Evolutionary conservation across 116 monocot species (phyloP).

Genomic region (Dioscorea cayenensis): DNA sequence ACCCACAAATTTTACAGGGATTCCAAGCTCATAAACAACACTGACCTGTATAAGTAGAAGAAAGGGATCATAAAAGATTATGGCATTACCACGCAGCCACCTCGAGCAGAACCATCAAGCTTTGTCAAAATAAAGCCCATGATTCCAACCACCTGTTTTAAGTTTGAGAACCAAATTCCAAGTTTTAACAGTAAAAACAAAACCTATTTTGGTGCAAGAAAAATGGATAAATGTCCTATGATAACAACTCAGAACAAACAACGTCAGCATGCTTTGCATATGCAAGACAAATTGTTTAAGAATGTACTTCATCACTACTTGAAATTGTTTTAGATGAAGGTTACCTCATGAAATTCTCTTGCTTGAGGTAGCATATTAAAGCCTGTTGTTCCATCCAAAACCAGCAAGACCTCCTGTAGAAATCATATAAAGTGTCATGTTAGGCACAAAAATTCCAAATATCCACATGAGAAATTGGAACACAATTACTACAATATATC

Average conservation of each 20-base stretch:
- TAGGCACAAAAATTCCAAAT: neutral
- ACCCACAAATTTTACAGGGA: conserved; percentile 95
- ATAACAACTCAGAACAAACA: too few relatives aligned
- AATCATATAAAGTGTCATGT: neutral
- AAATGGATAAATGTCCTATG: too few relatives aligned
- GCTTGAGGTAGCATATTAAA: conserved; percentile 97
- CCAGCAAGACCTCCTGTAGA: conserved; percentile 79
- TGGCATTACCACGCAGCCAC: conserved; percentile 89
- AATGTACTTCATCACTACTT: neutral
- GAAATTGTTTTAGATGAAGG: neutral
- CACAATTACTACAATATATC: too few relatives aligned
- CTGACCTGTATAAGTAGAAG: conserved; percentile 57
- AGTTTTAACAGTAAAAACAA: neutral
- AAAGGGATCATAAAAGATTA: neutral
- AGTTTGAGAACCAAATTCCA: neutral
- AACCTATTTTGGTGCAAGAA: too few relatives aligned
- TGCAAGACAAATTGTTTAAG: too few relatives aligned
- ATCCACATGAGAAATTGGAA: neutral
- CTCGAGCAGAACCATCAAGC: conserved; percentile 92
- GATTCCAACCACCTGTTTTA: conserved; percentile 73
- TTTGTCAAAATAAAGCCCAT: conserved; percentile 90
- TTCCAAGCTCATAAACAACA: conserved; percentile 94
- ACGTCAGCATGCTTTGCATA: too few relatives aligned
- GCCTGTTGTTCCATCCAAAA: conserved; percentile 94
- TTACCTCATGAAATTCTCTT: conserved; percentile 97